Evolutionary conservation across 768 basidiomycete genomes (phyloP).

Genomic region (Mycena galopus): DNA sequence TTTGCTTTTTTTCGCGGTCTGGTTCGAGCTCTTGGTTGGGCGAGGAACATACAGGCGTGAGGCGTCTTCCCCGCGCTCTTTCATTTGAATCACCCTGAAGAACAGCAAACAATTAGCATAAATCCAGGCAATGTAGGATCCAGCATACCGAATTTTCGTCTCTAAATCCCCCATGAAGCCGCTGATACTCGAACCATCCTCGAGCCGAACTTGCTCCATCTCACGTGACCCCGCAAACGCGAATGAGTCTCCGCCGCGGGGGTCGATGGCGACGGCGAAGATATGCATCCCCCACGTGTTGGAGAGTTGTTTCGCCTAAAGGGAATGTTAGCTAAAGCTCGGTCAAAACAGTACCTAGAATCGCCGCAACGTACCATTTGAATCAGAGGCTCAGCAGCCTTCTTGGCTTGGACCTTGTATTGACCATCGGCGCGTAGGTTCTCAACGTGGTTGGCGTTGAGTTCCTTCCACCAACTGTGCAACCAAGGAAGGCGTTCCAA

Average conservation of each 20-base stretch:
- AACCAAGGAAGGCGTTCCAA: constrained; percentile 1
- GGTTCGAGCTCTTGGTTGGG: not conserved
- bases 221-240: constrained; percentile 1
- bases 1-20: not conserved
- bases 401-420: not conserved
- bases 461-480: not conserved
- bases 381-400: not conserved
- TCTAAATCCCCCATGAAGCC: constrained; percentile 1
- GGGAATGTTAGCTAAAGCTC: not conserved
- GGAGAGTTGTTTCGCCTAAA: not conserved
- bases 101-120: not conserved
- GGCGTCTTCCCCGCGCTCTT: not conserved
- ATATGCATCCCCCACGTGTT: constrained; percentile 1
- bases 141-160: constrained; percentile 1
- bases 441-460: not conserved
- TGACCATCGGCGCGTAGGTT: not conserved
- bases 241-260: not conserved
- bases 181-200: not conserved
- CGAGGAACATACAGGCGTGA: not conserved
- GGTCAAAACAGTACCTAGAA: not conserved
- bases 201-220: constrained; percentile 3
- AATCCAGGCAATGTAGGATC: not conserved
- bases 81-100: not conserved
- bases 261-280: constrained; percentile 1
- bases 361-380: not conserved